Base-by-base conservation (phyloP, 345 rosid species). In the Excoecaria agallocha region DNA sequence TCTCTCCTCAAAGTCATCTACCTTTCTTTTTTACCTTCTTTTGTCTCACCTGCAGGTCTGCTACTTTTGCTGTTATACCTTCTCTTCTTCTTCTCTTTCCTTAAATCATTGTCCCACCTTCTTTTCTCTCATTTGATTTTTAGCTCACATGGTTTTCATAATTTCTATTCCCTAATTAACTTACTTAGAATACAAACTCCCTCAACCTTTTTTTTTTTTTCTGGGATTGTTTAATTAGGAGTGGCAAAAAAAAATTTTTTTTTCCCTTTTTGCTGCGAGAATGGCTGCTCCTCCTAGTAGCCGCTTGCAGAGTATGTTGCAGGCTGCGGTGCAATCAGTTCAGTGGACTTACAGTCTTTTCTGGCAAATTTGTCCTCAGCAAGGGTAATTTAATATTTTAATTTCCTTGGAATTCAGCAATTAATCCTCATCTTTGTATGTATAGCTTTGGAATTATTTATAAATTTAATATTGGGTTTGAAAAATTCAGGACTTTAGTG, bases 341-440 rank as follows among this genome's bases (percentile, higher is more conserved):
- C 88, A 86, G 10, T 96, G 99, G 99, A 93, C 97, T 60, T 96
- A 96, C 78, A 84, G 97, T 78, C 88, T 96, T 80, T 90, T 90
- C 72, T 96, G 99, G 99, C 93, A 91, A 82, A 20, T 88, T 57
- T 93, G 94, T 84, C 98, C 99, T 0, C 98, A 88, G 66, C 93
- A 91, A 90, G 89, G 98, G 99, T 95, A 85, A 63, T 57, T 52
- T 8, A 25, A 35, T 30, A 46, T 12, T 22, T 9, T 3, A 5
- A 20, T 68, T n/a, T 30, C 30, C 1, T 2, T 13, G 22, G 17
- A 12, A 11, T 46, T 13, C 12, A 35, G 15, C 2, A 54, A 54
- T 54, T 54, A n/a, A n/a, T n/a, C n/a, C n/a, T n/a, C n/a, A 30
- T 30, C 30, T 30, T 30, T 30, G 30, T 0, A 0, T 17, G 8